Base-by-base conservation (phyloP, 495 filamentous ascomycete species). In the Extremus antarcticus region DNA sequence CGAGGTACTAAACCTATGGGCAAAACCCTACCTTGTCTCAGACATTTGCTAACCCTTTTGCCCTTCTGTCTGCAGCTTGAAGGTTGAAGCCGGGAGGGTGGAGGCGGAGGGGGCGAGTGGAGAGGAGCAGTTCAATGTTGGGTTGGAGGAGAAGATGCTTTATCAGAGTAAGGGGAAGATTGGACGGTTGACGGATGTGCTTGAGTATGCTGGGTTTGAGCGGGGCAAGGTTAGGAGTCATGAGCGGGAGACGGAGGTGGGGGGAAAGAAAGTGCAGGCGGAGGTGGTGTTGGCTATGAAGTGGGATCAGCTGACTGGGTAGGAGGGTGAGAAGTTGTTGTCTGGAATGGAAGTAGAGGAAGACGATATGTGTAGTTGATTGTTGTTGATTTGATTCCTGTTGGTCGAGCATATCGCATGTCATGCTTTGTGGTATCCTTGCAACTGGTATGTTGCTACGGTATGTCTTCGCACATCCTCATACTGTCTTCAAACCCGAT, bases 181-280 rank as follows among this genome's bases (percentile, higher is more conserved):
- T 35, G 35, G n/a, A 21, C 25, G 29, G 22, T 38, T 60, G 29
- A 38, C 38, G n/a, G 57, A 60, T 52, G 50, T 60, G 43, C 43
- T 60, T n/a, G 57, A 60, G 47, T 60, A n/a, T 40, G 57, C 57
- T 19, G 57, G 57, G 32, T 60, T 60, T 48, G 57, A 60, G 53
- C 56, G 40, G 43, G 57, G 57, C 16, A 60, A 60, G 49, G 48
- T 60, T 16, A 21, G 53, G 53, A 20, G 17, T 21, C 21, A 51
- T 21, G 57, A 56, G 47, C 56, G 41, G 53, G 39, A 3, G 7
- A 38, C 19, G 13, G 39, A 58, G 40, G 55, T 40, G 22, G 55
- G 41, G 1, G 57, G 53, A 39, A 23, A 47, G 47, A 53, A 40
- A 48, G 35, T 24, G 25, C 47, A 60, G 19, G 57, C 57, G 39